Conservation (phyloP, 352 stramenopile species). For the Aphanomyces stellatus region DNA sequence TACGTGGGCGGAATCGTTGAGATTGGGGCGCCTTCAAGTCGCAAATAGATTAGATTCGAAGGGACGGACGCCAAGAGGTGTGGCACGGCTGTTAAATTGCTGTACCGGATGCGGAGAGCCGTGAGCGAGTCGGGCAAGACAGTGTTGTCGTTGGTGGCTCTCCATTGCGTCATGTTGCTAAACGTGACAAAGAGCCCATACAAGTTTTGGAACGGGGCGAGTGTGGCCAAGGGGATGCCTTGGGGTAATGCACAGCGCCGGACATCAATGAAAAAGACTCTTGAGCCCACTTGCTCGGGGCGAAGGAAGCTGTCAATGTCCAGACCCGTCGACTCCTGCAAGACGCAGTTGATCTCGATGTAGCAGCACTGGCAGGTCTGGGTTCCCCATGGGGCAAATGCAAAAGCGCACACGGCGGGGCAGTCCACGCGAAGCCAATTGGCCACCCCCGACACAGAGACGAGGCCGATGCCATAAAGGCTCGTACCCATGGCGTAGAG, state of each 20-base stretch:
- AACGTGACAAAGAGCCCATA: slow-evolving; percentile 6
- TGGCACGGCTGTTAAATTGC: neutral
- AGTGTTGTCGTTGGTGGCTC: neutral
- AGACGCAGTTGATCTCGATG: slow-evolving; percentile 5
- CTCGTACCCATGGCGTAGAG: too few relatives aligned
- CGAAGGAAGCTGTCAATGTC: neutral
- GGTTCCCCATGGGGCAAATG: slow-evolving; percentile 1
- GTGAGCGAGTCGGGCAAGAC: neutral
- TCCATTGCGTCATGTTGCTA: slow-evolving; percentile 3
- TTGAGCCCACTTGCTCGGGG: neutral
- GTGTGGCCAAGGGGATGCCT: neutral
- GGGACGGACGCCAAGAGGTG: neutral
- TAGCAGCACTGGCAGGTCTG: slow-evolving; percentile 4
- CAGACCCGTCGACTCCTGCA: neutral
- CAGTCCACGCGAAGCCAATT: neutral
- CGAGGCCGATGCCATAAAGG: too few relatives aligned
- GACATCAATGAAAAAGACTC: slow-evolving; percentile 3
- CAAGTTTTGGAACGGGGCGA: neutral
- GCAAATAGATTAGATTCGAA: neutral
- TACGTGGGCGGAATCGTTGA: neutral
- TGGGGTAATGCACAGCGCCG: neutral
- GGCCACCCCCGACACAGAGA: too few relatives aligned
- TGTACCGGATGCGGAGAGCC: neutral
- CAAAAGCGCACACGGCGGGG: neutral
- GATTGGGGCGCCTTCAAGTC: too few relatives aligned